Percentiles rank a stretch among this genome's conserved stretches.
phyloP scores from a whole-genome alignment of 169 alveolate genomes.

The Plasmodium gonderi region DNA sequence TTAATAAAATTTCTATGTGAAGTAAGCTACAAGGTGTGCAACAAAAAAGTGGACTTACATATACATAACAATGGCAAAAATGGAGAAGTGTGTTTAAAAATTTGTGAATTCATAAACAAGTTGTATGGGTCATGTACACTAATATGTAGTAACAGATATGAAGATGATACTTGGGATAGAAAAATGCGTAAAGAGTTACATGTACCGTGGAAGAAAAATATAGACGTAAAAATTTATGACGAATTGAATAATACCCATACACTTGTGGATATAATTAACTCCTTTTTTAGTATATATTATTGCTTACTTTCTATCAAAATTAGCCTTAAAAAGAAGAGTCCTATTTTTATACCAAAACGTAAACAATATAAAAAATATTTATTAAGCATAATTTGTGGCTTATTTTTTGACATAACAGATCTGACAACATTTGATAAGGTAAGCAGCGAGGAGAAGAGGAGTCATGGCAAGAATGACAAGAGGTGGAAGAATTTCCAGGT shows the following conservation, averaged over 20 bases:
- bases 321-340: slow-evolving; percentile 29
- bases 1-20: slow-evolving; percentile 45
- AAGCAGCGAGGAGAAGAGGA: not conserved
- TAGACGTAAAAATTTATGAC: not conserved
- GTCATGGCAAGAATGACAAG: not conserved
- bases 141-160: not conserved
- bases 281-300: slow-evolving; percentile 41
- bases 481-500: not conserved
- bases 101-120: slow-evolving; percentile 7
- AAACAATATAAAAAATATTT: slow-evolving; percentile 41
- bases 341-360: slow-evolving; percentile 14
- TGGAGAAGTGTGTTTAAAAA: slow-evolving; percentile 23
- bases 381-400: slow-evolving; percentile 20
- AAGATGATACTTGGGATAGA: not conserved
- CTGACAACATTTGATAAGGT: not conserved
- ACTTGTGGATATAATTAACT: slow-evolving; percentile 30
- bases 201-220: not conserved
- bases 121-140: slow-evolving; percentile 41
- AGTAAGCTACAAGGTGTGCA: slow-evolving; percentile 31
- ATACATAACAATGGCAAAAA: slow-evolving; percentile 15
- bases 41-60: slow-evolving; percentile 4
- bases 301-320: slow-evolving; percentile 5
- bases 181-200: not conserved
- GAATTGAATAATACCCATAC: not conserved
- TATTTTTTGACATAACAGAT: not conserved